These are phyloP conservation scores for Voacanga thouarsii DNA, from an alignment of 257 asterid genomes.

Conservation along the genomic window DNA sequence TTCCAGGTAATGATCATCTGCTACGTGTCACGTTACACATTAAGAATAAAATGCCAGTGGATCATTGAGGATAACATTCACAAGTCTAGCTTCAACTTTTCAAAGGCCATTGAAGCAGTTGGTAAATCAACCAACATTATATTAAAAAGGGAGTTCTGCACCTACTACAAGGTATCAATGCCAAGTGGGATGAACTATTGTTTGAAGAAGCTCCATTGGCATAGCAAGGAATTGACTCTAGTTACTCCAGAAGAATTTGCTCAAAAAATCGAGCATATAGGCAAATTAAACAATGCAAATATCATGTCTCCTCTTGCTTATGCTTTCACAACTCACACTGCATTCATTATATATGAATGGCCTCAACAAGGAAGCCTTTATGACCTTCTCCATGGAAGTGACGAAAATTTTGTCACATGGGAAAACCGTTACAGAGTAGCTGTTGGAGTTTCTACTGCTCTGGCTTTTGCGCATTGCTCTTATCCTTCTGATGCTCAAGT, in stretches of 20 bases:
- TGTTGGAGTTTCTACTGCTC: constrained; percentile 7
- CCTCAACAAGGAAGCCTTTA: constrained; percentile 19
- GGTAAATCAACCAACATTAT: background rate
- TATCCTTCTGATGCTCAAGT: background rate
- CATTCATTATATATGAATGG: background rate
- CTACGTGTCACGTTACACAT: background rate
- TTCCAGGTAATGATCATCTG: background rate
- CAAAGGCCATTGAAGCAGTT: background rate
- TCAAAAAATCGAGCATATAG: background rate
- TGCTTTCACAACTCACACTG: background rate
- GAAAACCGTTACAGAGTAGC: constrained; percentile 2
- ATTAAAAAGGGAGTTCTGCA: background rate
- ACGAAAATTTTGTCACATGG: background rate
- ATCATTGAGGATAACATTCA: background rate
- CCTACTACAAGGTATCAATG: constrained; percentile 7
- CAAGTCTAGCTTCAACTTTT: background rate
- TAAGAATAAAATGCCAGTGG: background rate
- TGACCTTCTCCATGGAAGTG: constrained; percentile 6
- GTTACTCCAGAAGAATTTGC: background rate
- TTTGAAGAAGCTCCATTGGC: background rate
- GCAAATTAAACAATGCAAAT: background rate
- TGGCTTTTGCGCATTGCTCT: constrained; percentile 8
- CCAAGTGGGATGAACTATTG: constrained; percentile 5
- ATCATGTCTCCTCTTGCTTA: constrained; percentile 10
- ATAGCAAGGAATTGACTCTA: background rate